Evolutionary conservation across 2,329 filamentous ascomycete species (phyloP).

Genomic region (Colletotrichum sp.): DNA sequence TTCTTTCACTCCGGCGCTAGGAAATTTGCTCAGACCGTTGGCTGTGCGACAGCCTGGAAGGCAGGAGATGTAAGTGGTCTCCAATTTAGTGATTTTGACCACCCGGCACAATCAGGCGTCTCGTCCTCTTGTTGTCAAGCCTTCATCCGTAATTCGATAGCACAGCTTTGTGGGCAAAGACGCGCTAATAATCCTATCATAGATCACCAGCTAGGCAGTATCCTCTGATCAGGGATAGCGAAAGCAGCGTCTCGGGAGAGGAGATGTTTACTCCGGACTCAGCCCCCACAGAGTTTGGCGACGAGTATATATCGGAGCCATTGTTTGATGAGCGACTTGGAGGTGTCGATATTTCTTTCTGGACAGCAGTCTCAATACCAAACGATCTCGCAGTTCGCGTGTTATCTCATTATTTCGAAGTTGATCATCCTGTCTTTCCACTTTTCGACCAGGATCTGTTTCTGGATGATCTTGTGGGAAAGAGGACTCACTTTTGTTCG

Average conservation of each 20-base stretch:
- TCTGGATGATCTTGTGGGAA: neutral
- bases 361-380: slow-evolving; percentile 1
- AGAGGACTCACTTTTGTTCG: neutral
- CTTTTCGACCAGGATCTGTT: slow-evolving; percentile 3
- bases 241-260: neutral
- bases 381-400: neutral
- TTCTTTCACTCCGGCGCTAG: neutral
- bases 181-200: accelerated
- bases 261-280: neutral
- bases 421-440: slow-evolving; percentile 1
- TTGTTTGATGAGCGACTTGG: neutral
- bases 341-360: neutral
- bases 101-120: accelerated
- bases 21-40: neutral
- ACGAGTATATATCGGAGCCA: neutral
- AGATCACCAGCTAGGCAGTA: neutral
- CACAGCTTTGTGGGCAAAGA: neutral
- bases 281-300: neutral
- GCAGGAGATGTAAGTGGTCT: neutral
- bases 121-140: accelerated
- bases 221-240: neutral
- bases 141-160: neutral
- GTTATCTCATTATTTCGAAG: slow-evolving; percentile 3
- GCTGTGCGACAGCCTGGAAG: neutral
- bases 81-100: accelerated